These are phyloP conservation scores for Aleurites moluccanus DNA, from an alignment of 441 rosid genomes.

Conservation along the genomic window DNA sequence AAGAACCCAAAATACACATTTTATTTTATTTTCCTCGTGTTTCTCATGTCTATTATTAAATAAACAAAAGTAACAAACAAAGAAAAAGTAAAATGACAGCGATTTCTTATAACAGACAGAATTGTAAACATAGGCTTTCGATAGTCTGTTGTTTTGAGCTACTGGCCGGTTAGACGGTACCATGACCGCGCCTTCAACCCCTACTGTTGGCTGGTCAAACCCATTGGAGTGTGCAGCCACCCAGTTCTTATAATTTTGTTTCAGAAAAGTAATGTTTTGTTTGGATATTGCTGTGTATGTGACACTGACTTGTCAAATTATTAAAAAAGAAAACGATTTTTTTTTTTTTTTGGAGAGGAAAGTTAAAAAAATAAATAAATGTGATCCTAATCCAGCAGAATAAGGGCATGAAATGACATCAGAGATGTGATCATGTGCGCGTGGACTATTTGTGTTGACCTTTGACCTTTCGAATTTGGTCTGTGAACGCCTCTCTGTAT, in stretches of 20 bases:
- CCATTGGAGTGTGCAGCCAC: constrained; percentile 4
- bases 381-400: neutral
- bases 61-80: too few species aligned
- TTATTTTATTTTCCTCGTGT: neutral
- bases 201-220: neutral
- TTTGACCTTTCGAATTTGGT: constrained; percentile 13
- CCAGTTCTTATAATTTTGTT: neutral
- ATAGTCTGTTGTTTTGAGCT: neutral
- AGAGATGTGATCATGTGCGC: neutral
- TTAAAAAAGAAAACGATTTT: neutral
- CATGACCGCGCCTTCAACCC: neutral
- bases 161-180: neutral
- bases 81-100: too few species aligned
- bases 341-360: neutral
- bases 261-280: neutral
- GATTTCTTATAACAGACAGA: neutral
- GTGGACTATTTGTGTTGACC: constrained; percentile 9
- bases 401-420: neutral
- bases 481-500: neutral
- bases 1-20: neutral
- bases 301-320: neutral
- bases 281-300: neutral
- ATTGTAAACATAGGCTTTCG: neutral
- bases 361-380: neutral
- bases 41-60: neutral